These are phyloP conservation scores for Arthrobotrys megalospora DNA, from an alignment of 2,329 filamentous ascomycete genomes.

Conservation along the genomic window DNA sequence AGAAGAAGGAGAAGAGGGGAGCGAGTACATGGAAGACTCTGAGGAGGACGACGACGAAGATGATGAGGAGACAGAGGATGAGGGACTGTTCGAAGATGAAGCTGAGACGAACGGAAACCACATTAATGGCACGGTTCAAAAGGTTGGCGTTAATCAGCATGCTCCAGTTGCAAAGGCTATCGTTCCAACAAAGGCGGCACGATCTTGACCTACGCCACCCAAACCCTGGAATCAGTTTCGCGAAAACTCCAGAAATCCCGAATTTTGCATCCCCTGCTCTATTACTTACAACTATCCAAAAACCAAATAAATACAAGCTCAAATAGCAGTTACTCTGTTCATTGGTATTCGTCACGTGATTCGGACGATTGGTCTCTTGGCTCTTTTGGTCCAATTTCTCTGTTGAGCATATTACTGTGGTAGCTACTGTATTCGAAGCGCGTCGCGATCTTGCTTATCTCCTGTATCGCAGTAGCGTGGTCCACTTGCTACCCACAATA, in stretches of 20 bases:
- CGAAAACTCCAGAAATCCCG: background rate
- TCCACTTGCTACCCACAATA: background rate
- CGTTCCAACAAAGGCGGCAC: conserved; percentile 33
- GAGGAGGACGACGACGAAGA: conserved; percentile 77
- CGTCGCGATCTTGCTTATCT: background rate
- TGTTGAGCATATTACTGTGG: background rate
- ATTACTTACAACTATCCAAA: conserved; percentile 1
- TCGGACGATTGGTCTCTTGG: background rate
- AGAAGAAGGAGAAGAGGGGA: conserved; percentile 69
- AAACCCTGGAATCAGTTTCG: background rate
- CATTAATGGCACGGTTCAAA: conserved; percentile 48
- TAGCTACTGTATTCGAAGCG: background rate
- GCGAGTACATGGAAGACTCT: conserved; percentile 70
- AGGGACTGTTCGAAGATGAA: conserved; percentile 75
- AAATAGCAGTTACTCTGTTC: background rate
- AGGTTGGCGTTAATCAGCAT: conserved; percentile 21
- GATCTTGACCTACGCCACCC: conserved; percentile 18
- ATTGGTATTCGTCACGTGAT: conserved; percentile 5
- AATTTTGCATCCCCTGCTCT: conserved; percentile 20
- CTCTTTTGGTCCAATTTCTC: background rate
- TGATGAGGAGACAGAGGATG: conserved; percentile 75
- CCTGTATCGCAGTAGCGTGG: background rate
- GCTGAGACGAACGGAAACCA: conserved; percentile 74
- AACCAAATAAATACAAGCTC: background rate
- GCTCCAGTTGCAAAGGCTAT: conserved; percentile 38